Base-by-base conservation (phyloP, 2,329 filamentous ascomycete species). In the Paraphoma sp. region DNA sequence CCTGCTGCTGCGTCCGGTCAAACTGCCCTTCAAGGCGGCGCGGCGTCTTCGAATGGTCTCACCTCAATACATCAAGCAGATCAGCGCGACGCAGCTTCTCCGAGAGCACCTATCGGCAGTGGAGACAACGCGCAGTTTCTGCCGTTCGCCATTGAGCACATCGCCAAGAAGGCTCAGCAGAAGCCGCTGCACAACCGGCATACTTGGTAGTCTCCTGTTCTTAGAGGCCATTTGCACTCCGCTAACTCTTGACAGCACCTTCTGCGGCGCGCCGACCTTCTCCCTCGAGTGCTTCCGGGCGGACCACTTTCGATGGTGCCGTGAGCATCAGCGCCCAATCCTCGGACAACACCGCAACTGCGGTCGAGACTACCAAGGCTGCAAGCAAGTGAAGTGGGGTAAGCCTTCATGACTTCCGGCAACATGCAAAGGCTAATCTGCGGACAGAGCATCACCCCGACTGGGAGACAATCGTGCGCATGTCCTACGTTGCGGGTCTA, bases 81-180 rank as follows among this genome's bases (percentile, higher is more conserved):
- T 23, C 23, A 23, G 23, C 23, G 23, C 23, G 23, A 23, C 23
- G 23, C 23, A 23, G 23, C 23, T 23, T 23, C 23, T 23, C 5
- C 40, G 8, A n/a, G 16, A 17, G 40, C 40, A 42, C 10, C 40
- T 10, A 11, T 33, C 12, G 43, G 57, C 14, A 54, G 23, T 18
- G 30, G 14, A 16, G 23, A 49, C 6, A 60, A 60, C 29, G 53
- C 53, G 2, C 33, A 16, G 14, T 60, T 51, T 33, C 30, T 60
- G 11, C 57, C 53, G 5, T 56, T 53, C 43, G 42, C 55, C 12
- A 53, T 59, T 6, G 57, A 59, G 47, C 45, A 30, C 12, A 45
- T 60, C 6, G 48, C 29, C 2, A 30, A 28, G 6, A 45, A 44
- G 46, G 16, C 45, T 11, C 38, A 45, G 17, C 16, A 31, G 10